phyloP scores from a whole-genome alignment of 441 rosid genomes.

The Viola pubescens region DNA sequence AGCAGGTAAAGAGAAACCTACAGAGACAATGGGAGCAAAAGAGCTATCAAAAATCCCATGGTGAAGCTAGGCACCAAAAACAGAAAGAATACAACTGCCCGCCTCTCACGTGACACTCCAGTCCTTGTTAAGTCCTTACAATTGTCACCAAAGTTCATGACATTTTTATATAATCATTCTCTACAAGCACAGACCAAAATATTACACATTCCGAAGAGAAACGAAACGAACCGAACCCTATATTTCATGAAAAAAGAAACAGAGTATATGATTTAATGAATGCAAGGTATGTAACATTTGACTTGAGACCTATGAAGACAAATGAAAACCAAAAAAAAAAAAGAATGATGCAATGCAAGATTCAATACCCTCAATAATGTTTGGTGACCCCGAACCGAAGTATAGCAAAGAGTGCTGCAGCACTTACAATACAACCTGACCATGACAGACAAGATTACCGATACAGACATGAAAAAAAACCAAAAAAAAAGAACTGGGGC shows the following conservation, averaged over 20 bases:
- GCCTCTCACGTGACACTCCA: no score
- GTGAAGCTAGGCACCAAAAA: no score
- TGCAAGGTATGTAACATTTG: constrained; percentile 21
- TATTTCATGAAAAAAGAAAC: background rate
- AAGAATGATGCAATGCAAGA: constrained; percentile 28
- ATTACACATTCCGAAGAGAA: constrained; percentile 10
- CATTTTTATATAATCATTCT: constrained; percentile 11
- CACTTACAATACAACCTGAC: constrained; percentile 19
- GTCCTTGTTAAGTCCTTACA: no score
- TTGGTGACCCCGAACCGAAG: constrained; percentile 17
- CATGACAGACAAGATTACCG: constrained; percentile 13
- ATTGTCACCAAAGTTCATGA: constrained; percentile 1
- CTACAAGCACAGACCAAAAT: constrained; percentile 9
- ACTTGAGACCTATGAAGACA: constrained; percentile 14
- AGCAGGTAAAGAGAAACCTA: no score
- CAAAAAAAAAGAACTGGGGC: background rate
- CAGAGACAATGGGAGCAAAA: no score
- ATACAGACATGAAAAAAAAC: constrained; percentile 14
- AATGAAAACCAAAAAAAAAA: background rate
- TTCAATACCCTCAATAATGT: constrained; percentile 23
- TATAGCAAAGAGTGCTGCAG: constrained; percentile 8
- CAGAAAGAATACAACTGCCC: no score
- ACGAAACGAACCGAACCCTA: constrained; percentile 11
- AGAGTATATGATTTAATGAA: constrained; percentile 21
- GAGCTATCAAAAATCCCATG: no score